Base-by-base conservation (phyloP, 148 eudicot genomes). In the Simmondsia chinensis region DNA sequence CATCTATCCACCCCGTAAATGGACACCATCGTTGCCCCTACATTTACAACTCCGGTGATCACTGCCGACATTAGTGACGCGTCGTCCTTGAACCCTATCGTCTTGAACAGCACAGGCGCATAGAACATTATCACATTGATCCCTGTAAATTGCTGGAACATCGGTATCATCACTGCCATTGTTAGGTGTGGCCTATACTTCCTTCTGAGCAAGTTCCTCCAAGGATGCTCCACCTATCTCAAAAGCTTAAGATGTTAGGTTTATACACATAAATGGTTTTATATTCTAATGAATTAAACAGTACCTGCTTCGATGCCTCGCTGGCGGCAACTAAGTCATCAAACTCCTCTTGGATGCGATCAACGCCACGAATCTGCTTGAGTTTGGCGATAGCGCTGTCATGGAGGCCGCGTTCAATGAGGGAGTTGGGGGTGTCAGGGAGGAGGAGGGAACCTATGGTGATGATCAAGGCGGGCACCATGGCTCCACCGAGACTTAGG, bases 81-180 rank as follows among this genome's bases (percentile, higher is more conserved):
- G 51, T 77, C 71, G 14, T 62, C 52, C 1, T 63, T 56, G 17
- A 85, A 77, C n/a, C 95, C 95, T 30, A 80, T 80, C 0, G 89
- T 80, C 52, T 77, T 72, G 21, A 80, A 85, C 72, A 80, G 47
- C 2, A 76, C 87, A 0, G 94, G 88, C 1, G 84, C 88, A 31
- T 80, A 84, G 19, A 84, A 85, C 77, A 85, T 75, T 24, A 85
- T 81, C 17, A 77, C 88, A 50, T 85, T 85, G 13, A 85, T 80
- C 2, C 88, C 95, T 1, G 95, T 80, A 14, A 84, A 65, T 20
- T 84, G 95, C 42, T 84, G 88, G 46, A 80, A 85, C 52, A 85
- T 74, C 0, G 95, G 88, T 27, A 84, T 80, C 6, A 66, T 48
- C 7, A 84, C 63, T 9, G 95, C 85, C 88, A 84, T 80, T 1